A percentile compares a stretch with the other conserved stretches of the same genome.
phyloP scores from a whole-genome alignment of 116 monocot genomes.

The Phalaenopsis hybrid region DNA sequence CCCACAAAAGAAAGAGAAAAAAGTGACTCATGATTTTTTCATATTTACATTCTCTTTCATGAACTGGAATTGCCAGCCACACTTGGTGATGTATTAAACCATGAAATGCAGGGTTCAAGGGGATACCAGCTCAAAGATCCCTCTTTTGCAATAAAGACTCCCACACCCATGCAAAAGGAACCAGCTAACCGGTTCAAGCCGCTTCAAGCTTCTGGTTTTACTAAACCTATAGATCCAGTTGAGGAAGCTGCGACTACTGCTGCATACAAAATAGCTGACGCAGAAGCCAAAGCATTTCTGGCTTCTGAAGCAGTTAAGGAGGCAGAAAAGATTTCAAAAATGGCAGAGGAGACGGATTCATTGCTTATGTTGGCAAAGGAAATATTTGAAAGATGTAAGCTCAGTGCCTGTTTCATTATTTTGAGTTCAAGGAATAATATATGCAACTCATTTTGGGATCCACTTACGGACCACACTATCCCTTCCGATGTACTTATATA shows the following conservation, averaged over 20 bases:
- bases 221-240: constrained; percentile 7
- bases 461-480: no score
- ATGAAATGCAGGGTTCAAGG: constrained; percentile 35
- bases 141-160: constrained; percentile 47
- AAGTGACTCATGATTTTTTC: no score
- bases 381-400: constrained; percentile 66
- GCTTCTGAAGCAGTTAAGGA: constrained; percentile 77
- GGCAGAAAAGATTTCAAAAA: constrained; percentile 46
- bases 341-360: constrained; percentile 68
- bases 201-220: constrained; percentile 15
- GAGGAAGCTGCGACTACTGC: constrained; percentile 40
- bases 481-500: no score
- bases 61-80: background rate
- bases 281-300: constrained; percentile 71
- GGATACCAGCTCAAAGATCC: constrained; percentile 60
- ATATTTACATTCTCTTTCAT: background rate
- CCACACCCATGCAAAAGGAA: constrained; percentile 59
- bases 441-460: background rate
- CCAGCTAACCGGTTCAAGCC: constrained; percentile 21
- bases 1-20: no score
- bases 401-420: background rate
- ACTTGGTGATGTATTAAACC: background rate
- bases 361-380: constrained; percentile 53
- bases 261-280: constrained; percentile 68
- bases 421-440: background rate